Conservation (phyloP, 2,329 filamentous ascomycete genomes). For the Colletotrichum lindemuthianum region DNA sequence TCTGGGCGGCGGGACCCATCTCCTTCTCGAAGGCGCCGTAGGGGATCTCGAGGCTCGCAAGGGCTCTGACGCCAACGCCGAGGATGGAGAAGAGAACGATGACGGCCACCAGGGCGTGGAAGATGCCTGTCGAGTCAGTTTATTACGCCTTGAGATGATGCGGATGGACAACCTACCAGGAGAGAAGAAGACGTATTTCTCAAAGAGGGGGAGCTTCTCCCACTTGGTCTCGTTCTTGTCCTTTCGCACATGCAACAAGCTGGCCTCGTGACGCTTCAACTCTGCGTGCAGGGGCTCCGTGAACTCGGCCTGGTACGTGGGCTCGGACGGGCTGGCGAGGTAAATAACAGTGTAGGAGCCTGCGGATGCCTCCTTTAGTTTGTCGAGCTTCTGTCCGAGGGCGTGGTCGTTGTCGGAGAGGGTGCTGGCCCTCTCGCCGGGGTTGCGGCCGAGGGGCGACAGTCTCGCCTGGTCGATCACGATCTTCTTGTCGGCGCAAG, state of each 20-base stretch:
- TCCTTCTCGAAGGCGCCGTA: slow-evolving; percentile 98
- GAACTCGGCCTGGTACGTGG: slow-evolving; percentile 73
- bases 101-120: slow-evolving; percentile 81
- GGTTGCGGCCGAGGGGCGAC: slow-evolving; percentile 48
- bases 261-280: slow-evolving; percentile 70
- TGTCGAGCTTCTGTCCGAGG: slow-evolving; percentile 60
- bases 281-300: slow-evolving; percentile 73
- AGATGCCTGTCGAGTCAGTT: slow-evolving; percentile 71
- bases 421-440: slow-evolving; percentile 52
- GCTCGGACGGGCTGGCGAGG: slow-evolving; percentile 68
- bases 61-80: slow-evolving; percentile 78
- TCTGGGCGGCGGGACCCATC: slow-evolving; percentile 87
- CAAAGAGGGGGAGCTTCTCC: slow-evolving; percentile 73
- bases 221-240: slow-evolving; percentile 51
- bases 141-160: neutral
- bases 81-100: slow-evolving; percentile 81
- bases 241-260: slow-evolving; percentile 41
- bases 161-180: slow-evolving; percentile 68
- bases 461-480: slow-evolving; percentile 54
- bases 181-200: slow-evolving; percentile 94
- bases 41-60: slow-evolving; percentile 85
- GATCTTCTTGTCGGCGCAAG: slow-evolving; percentile 54
- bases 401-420: slow-evolving; percentile 61
- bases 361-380: slow-evolving; percentile 43
- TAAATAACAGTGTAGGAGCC: slow-evolving; percentile 80